These are phyloP conservation scores for Trichoderma sp. DNA, from an alignment of 2,329 filamentous ascomycete species.

Conservation along the genomic window DNA sequence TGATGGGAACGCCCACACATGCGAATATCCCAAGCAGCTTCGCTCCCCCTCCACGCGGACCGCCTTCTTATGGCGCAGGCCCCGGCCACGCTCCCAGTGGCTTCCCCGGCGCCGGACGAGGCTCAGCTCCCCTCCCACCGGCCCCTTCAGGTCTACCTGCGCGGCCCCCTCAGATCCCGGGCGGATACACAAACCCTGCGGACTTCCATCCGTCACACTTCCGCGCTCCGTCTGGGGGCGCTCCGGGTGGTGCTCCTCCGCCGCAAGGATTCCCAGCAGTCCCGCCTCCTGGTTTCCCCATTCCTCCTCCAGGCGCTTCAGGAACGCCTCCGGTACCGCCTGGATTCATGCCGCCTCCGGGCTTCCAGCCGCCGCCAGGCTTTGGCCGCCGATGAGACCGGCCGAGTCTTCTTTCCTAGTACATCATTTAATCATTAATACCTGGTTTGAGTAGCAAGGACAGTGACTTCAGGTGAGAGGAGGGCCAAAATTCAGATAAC, in stretches of 20 bases:
- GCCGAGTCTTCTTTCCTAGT: neutral
- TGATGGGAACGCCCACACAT: slow-evolving; percentile 31
- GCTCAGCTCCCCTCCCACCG: slow-evolving; percentile 43
- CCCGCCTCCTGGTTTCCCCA: slow-evolving; percentile 41
- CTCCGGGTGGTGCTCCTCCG: slow-evolving; percentile 38
- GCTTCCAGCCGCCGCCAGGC: slow-evolving; percentile 47
- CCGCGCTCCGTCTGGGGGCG: slow-evolving; percentile 27
- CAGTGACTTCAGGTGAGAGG: neutral
- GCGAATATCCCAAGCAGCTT: slow-evolving; percentile 38
- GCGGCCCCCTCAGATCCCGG: slow-evolving; percentile 46
- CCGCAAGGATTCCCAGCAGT: slow-evolving; percentile 38
- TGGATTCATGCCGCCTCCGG: slow-evolving; percentile 41
- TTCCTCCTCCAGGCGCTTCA: slow-evolving; percentile 34
- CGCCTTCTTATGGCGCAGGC: slow-evolving; percentile 34
- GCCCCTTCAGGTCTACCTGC: slow-evolving; percentile 50
- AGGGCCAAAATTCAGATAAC: slow-evolving; percentile 3
- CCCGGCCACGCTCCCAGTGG: slow-evolving; percentile 25
- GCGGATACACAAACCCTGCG: slow-evolving; percentile 44
- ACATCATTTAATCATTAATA: neutral
- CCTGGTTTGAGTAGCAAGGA: neutral
- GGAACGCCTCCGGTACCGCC: slow-evolving; percentile 40
- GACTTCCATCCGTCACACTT: slow-evolving; percentile 46
- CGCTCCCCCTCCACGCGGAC: slow-evolving; percentile 35
- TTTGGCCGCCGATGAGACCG: slow-evolving; percentile 36
- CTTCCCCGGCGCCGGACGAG: slow-evolving; percentile 26